Percentiles rank a stretch among this genome's conserved stretches.
These are phyloP conservation scores for Neurospora sp. DNA, from an alignment of 495 filamentous ascomycete genomes.

Conservation along the genomic window DNA sequence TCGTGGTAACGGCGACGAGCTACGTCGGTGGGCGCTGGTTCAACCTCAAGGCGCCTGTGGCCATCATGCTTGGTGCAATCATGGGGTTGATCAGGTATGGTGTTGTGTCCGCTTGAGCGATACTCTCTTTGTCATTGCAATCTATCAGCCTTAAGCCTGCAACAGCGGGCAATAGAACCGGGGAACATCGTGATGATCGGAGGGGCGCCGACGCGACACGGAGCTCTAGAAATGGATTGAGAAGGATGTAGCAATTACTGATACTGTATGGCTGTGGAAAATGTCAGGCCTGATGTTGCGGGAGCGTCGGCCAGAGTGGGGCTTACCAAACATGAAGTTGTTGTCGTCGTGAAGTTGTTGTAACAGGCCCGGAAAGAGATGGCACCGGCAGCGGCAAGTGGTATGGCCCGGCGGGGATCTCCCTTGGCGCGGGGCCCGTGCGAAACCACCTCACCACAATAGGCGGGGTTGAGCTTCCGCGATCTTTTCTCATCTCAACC, in stretches of 20 bases:
- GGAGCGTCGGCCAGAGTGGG: neutral
- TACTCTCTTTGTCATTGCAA: neutral
- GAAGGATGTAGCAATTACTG: neutral
- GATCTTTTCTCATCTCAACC: no score
- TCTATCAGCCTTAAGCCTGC: neutral
- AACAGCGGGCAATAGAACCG: neutral
- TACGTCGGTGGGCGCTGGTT: slow-evolving; percentile 59
- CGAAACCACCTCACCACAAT: no score
- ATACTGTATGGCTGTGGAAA: neutral
- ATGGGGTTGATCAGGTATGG: slow-evolving; percentile 59
- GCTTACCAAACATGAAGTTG: neutral
- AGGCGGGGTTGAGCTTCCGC: no score
- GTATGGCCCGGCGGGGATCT: no score
- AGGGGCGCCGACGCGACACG: neutral
- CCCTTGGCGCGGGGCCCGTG: no score
- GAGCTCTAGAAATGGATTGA: neutral
- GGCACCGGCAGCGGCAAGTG: no score
- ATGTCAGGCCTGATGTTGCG: neutral
- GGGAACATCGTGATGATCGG: neutral
- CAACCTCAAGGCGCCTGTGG: slow-evolving; percentile 44
- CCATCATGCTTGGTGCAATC: slow-evolving; percentile 56
- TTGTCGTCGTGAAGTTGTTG: no score
- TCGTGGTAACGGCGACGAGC: slow-evolving; percentile 52
- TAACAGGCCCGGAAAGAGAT: no score
- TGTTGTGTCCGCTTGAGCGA: slow-evolving; percentile 24